Conservation (phyloP, 768 basidiomycete genomes). For the Sistotremastrum niveocremeum region DNA sequence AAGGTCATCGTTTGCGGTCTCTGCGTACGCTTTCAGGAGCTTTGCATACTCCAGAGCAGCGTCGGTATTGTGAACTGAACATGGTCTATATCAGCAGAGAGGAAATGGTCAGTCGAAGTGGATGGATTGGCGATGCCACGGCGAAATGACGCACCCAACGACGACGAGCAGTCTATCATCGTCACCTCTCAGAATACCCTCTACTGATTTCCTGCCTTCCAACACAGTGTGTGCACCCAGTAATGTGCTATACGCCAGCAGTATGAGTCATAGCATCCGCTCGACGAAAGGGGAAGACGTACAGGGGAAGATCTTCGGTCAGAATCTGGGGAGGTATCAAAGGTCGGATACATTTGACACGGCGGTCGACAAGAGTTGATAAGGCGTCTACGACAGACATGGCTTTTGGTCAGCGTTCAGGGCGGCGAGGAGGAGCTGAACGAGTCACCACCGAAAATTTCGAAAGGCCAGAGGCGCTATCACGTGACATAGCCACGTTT, state of each 20-base stretch:
- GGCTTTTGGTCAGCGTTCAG: constrained; percentile 40
- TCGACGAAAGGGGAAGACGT: constrained; percentile 13
- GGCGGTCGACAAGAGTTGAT: constrained; percentile 68
- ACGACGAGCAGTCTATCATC: constrained; percentile 92
- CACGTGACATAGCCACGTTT: no score
- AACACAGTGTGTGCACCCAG: constrained; percentile 79
- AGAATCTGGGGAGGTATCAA: constrained; percentile 92
- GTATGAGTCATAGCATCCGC: constrained; percentile 8
- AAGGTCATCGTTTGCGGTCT: constrained; percentile 68
- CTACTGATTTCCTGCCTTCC: constrained; percentile 66
- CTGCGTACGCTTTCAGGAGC: constrained; percentile 66
- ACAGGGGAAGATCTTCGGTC: constrained; percentile 87
- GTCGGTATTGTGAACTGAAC: constrained; percentile 85
- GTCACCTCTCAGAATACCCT: constrained; percentile 67
- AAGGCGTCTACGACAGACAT: constrained; percentile 72
- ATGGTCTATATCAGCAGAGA: constrained; percentile 41
- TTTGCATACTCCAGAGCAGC: constrained; percentile 82
- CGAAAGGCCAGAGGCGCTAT: no score
- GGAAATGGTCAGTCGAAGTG: background rate
- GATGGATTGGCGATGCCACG: background rate
- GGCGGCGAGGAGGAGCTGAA: constrained; percentile 20
- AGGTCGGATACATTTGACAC: constrained; percentile 78
- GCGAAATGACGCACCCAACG: constrained; percentile 48
- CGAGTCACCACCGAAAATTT: background rate
- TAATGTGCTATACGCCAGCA: constrained; percentile 39